A percentile compares a stretch with the other conserved stretches of the same genome.
Conservation (phyloP, 352 stramenopile genomes). For the Peronosclerospora sorghi region DNA sequence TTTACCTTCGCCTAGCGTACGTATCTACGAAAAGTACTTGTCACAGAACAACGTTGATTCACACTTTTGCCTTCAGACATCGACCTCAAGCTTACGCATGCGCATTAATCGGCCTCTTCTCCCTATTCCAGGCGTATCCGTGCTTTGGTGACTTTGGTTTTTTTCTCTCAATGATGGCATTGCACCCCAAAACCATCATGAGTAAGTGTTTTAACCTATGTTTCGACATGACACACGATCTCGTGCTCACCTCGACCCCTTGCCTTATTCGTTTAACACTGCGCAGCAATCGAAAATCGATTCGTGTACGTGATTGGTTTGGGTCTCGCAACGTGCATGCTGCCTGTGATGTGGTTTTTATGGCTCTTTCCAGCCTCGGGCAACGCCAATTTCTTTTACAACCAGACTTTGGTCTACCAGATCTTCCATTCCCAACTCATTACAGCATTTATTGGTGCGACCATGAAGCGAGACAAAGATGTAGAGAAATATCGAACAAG, state of each 20-base stretch:
- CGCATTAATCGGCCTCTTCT: conserved; percentile 58
- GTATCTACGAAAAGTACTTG: conserved; percentile 1
- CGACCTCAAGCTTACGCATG: conserved; percentile 61
- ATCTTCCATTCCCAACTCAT: conserved; percentile 74
- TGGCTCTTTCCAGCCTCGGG: conserved; percentile 77
- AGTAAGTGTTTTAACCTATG: conserved; percentile 35
- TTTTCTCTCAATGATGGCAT: conserved; percentile 47
- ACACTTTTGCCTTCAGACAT: conserved; percentile 22
- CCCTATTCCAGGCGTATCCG: conserved; percentile 73
- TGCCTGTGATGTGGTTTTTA: conserved; percentile 83
- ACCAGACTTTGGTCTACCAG: conserved; percentile 81
- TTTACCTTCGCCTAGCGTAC: conserved; percentile 70
- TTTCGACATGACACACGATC: no score
- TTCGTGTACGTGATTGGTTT: conserved; percentile 66
- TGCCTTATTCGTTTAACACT: no score
- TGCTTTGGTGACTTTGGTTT: conserved; percentile 74
- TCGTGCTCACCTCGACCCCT: no score
- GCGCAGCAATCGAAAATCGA: conserved; percentile 59
- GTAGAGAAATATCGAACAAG: conserved; percentile 38
- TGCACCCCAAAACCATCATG: conserved; percentile 75
- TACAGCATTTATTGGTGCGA: conserved; percentile 61
- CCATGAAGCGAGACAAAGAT: conserved; percentile 80
- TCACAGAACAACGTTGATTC: neutral
- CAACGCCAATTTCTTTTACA: conserved; percentile 87
- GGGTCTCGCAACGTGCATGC: conserved; percentile 53